Evolutionary conservation across 805 yeast species (phyloP), one percentile per base, ranked within the genome.

Genomic region (Jamesozyma hellenica): DNA sequence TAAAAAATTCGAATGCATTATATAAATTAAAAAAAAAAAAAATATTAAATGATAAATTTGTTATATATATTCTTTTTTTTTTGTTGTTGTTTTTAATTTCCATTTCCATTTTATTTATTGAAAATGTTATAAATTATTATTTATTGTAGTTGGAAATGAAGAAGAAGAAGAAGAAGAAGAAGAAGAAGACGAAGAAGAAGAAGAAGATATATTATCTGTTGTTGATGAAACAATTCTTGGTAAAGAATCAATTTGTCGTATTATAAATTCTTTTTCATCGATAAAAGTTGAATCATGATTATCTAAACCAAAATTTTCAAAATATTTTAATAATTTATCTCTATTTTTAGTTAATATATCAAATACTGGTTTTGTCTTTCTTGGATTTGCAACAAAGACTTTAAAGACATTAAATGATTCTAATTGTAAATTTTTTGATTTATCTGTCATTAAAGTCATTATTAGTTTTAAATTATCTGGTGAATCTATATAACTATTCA

Each of bases 331-430:
- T 45, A 90, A 71, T 53, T 82, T 84, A 31, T 76, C 82, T 53
- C 86, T 77, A 60, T 92, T 92, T 55, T 88, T 87, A 34, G 79
- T 74, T 48, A 92, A 67, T 16, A 90, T 82, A 59, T 90, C 96
- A 39, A 73, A 64, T 2, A 92, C 77, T 7, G 80, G 76, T 57
- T 80, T 86, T 2, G 86, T 70, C 58, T 88, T 88, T 46, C 81
- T 78, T 4, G 98, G 98, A 60, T 92, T 92, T 4, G 96, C 97
- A n/a, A 87, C 87, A 61, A 92, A 86, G 30, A 88, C 82, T 63
- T 90, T 92, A 66, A 92, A 90, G 29, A 90, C 81, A 48, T 92
- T 88, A 56, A 92, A 92, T 4, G 95, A 87, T 59, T 92, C 97
- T 40, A 76, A 62, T 57, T 88, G 96, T 42, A 92, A 71, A 59